These are phyloP conservation scores for Dacryopinax primogenitus DNA, from an alignment of 768 basidiomycete genomes.

Conservation along the genomic window DNA sequence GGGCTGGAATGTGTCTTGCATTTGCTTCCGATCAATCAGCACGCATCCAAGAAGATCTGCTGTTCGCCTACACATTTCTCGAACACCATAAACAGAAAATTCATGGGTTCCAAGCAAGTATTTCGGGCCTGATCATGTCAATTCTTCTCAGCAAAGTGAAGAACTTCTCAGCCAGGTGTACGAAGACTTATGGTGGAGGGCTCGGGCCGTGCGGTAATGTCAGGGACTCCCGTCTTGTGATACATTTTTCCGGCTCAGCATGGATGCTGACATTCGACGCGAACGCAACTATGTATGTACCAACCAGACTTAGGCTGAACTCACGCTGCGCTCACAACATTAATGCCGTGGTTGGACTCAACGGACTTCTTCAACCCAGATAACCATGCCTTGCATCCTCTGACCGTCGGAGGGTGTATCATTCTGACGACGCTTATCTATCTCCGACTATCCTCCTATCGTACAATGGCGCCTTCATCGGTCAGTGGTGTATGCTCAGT, in stretches of 20 bases:
- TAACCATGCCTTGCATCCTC: neutral
- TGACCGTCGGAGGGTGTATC: constrained; percentile 2
- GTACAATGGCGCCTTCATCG: neutral
- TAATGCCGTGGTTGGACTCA: neutral
- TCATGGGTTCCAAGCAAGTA: too few species aligned
- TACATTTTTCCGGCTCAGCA: neutral
- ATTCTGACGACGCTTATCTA: neutral
- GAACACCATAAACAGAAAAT: too few species aligned
- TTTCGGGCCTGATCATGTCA: too few species aligned
- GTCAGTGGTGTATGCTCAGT: too few species aligned
- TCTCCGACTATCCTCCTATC: neutral
- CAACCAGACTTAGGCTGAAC: neutral
- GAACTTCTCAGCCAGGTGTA: too few species aligned
- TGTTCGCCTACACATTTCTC: too few species aligned
- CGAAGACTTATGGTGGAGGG: too few species aligned
- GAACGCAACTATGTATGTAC: neutral
- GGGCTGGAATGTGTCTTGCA: too few species aligned
- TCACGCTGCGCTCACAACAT: neutral
- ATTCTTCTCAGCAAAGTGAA: too few species aligned
- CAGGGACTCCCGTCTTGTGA: neutral
- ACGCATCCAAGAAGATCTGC: too few species aligned
- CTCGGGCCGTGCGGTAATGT: neutral
- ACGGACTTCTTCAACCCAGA: neutral
- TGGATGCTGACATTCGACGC: neutral
- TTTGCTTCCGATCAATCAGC: too few species aligned